Base-by-base conservation (phyloP, 139 green algal species). In the Chlamydomonas sphaeroides region DNA sequence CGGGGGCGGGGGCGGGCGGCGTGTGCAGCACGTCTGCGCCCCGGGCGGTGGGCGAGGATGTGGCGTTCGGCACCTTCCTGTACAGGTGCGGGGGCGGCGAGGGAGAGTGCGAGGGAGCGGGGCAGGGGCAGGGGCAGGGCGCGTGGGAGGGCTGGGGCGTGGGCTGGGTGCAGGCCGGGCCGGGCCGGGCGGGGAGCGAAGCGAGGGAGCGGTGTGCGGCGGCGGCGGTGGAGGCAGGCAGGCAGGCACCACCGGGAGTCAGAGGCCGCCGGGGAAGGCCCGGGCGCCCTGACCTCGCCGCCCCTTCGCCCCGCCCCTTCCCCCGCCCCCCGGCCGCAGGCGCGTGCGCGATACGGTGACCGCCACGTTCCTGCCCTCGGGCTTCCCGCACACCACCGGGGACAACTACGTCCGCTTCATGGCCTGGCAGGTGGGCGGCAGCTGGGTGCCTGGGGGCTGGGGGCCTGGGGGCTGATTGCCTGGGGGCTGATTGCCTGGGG, bases 281-380 rank as follows among this genome's bases (percentile, higher is more conserved):
- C n/a, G n/a, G n/a, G n/a, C n/a, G n/a, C n/a, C n/a, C n/a, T n/a
- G n/a, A n/a, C n/a, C n/a, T n/a, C n/a, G n/a, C n/a, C n/a, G n/a
- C n/a, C n/a, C n/a, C n/a, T n/a, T 10, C 45, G 11, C 45, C 45
- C 14, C 45, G 45, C 45, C 45, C 45, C 11, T 53, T 14, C 63
- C 63, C 7, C 33, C 63, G 26, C 63, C 14, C 26, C 65, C 36
- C 65, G 5, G 14, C 38, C n/a, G 23, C 81, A 86, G 81, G 63
- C 71, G 73, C 30, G 30, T 76, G 23, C 72, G 59, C 2, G 23
- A 62, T 30, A 38, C 61, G n/a, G 28, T 92, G 36, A 65, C 74
- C 30, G 68, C 78, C 38, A 91, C 86, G 3, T 92, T 93, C 63
- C 72, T 93, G 26, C 87, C 89, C 7, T 36, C 78, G 4, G 87